Base-by-base conservation (phyloP, 1,284 basidiomycete genomes). In the Microbotryum lychnidis-dioicae region DNA sequence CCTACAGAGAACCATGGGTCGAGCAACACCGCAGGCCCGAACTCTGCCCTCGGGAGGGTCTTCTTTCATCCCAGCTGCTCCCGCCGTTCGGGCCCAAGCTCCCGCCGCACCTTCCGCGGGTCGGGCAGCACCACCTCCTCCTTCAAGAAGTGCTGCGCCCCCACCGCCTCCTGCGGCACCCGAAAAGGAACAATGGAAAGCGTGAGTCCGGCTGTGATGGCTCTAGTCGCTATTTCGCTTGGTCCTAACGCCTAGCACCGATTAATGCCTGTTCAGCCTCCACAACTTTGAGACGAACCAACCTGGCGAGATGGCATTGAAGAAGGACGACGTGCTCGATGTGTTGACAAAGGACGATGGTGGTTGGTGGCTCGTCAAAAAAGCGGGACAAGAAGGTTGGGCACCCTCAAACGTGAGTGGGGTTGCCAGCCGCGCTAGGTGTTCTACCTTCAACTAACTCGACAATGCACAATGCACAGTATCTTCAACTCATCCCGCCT, bases 281-380 rank as follows among this genome's bases (percentile, higher is more conserved):
- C 96, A 86, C 76, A 82, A 84, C 31, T 98, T 98, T 72, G 81
- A 86, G 48, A 92, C 75, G 27, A 71, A 89, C 5, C 87, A 97
- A 75, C 84, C 87, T 44, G 93, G 93, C 29, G 94, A 98, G 77
- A 87, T 97, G 81, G 80, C 85, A 9, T 77, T 98, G 54, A 82
- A 81, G 69, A 97, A 97, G 76, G 94, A 91, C 71, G 94, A 97
- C 63, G 65, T 89, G 4, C 88, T 97, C 2, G 92, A 97, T 75
- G 80, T 98, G 16, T 80, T 93, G 57, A 87, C 96, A 78, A 92
- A 97, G 78, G 91, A 96, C 68, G 83, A 90, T 63, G 91, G 92
- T 71, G 91, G 87, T 68, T 98, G 94, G 94, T 97, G 94, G 92
- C 80, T 97, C 50, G 87, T 97, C 56, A 90, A 87, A 80, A 93